Conservation (phyloP, 2,329 filamentous ascomycete genomes). For the Hortaea sp. region DNA sequence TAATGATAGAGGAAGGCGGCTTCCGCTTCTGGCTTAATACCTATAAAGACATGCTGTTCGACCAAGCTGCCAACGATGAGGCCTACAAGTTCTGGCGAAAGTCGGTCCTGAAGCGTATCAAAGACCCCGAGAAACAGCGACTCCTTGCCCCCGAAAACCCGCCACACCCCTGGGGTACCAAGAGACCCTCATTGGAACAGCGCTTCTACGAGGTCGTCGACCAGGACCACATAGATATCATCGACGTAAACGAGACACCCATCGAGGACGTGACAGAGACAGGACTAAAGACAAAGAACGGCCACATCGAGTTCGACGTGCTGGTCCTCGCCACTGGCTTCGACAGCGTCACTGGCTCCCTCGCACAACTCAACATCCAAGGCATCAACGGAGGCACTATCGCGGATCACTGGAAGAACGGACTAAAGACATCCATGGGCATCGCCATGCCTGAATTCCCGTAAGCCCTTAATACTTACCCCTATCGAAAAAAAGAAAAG, state of each 20-base stretch:
- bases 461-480: not conserved
- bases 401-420: slow-evolving; percentile 34
- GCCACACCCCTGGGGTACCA: slow-evolving; percentile 43
- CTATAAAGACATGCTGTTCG: slow-evolving; percentile 28
- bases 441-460: slow-evolving; percentile 23
- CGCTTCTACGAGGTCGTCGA: slow-evolving; percentile 36
- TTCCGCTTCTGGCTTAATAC: slow-evolving; percentile 29
- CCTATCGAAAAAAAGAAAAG: not conserved
- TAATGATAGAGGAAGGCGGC: slow-evolving; percentile 28
- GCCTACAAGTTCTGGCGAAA: slow-evolving; percentile 28
- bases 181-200: slow-evolving; percentile 35
- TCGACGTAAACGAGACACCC: slow-evolving; percentile 31
- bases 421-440: slow-evolving; percentile 33
- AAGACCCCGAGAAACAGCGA: slow-evolving; percentile 39
- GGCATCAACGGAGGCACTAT: slow-evolving; percentile 28
- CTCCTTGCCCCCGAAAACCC: slow-evolving; percentile 43
- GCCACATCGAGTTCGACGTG: slow-evolving; percentile 34
- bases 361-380: slow-evolving; percentile 27
- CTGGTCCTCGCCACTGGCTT: slow-evolving; percentile 37
- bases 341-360: slow-evolving; percentile 28
- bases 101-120: slow-evolving; percentile 38
- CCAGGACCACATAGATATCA: slow-evolving; percentile 29
- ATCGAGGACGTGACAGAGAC: slow-evolving; percentile 30
- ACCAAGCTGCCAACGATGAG: slow-evolving; percentile 30
- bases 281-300: slow-evolving; percentile 31